Conservation (phyloP, 345 rosid genomes). For the Populus tremula region DNA sequence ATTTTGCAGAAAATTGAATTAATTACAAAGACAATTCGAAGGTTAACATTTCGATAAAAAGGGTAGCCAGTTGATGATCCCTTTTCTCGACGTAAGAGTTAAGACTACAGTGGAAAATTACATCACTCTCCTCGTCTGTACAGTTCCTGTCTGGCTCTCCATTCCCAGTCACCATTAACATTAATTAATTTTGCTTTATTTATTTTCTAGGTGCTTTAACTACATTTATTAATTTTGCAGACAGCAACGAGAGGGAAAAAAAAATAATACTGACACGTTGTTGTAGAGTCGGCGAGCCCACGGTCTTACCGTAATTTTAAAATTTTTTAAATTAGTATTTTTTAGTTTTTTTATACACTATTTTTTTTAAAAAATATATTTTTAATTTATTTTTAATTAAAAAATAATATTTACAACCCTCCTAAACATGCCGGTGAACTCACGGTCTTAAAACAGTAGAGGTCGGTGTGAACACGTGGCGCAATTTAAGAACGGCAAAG, state of each 20-base stretch:
- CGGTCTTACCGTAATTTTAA: conserved; percentile 6
- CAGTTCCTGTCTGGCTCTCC: background rate
- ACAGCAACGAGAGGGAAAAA: background rate
- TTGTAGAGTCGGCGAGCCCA: conserved; percentile 12
- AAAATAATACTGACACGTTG: conserved; percentile 10
- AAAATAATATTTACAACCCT: no score
- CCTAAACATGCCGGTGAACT: background rate
- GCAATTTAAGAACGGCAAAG: background rate
- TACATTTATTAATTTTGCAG: no score
- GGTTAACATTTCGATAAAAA: no score
- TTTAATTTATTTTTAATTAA: no score
- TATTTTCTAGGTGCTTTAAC: background rate
- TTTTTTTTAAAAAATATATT: no score
- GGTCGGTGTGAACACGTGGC: conserved; percentile 24
- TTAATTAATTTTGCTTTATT: no score
- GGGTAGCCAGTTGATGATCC: no score
- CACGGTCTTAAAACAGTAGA: conserved; percentile 16
- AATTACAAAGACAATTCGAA: no score
- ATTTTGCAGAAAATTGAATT: no score
- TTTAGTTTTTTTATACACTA: no score
- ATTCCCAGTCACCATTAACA: background rate
- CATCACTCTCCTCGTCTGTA: background rate
- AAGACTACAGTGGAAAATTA: background rate
- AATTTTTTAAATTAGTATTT: no score
- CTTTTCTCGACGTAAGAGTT: background rate